These are phyloP conservation scores for Penicillium macrosclerotiorum DNA, from an alignment of 495 filamentous ascomycete genomes.

Conservation along the genomic window DNA sequence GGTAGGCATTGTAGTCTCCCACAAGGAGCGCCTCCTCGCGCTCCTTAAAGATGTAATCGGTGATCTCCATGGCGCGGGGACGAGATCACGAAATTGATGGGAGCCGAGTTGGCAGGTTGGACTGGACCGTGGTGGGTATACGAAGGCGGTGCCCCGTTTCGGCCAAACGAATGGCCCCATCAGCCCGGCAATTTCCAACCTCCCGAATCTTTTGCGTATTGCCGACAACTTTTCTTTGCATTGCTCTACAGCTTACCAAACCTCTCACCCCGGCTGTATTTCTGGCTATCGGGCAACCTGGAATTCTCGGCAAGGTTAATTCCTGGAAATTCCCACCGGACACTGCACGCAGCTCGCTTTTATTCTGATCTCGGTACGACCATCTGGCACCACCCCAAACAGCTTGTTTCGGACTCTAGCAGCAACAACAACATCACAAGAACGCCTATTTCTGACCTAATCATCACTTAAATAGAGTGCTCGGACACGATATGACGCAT, in stretches of 20 bases:
- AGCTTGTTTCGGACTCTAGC: constrained; percentile 12
- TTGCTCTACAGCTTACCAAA: neutral
- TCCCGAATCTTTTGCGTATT: constrained; percentile 22
- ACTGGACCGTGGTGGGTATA: constrained; percentile 20
- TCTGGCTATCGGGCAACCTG: neutral
- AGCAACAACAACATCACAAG: neutral
- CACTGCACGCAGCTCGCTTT: constrained; percentile 6
- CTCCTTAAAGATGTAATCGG: constrained; percentile 71
- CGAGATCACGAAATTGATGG: constrained; percentile 8
- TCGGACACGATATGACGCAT: constrained; percentile 29
- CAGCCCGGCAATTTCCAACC: constrained; percentile 30
- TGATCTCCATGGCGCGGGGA: constrained; percentile 75
- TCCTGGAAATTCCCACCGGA: neutral
- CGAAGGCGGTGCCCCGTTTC: constrained; percentile 35
- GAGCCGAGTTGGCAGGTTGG: constrained; percentile 19
- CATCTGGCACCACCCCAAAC: constrained; percentile 14
- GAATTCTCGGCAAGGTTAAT: neutral
- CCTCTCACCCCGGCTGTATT: neutral
- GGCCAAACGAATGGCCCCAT: constrained; percentile 40
- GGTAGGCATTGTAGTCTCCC: constrained; percentile 87
- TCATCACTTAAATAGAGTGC: neutral
- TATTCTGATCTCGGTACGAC: constrained; percentile 20
- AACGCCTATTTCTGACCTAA: constrained; percentile 11
- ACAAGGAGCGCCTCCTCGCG: constrained; percentile 79
- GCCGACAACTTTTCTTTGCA: neutral